Conservation (phyloP, 23 red algal species). For the Rhodosorus marinus region DNA sequence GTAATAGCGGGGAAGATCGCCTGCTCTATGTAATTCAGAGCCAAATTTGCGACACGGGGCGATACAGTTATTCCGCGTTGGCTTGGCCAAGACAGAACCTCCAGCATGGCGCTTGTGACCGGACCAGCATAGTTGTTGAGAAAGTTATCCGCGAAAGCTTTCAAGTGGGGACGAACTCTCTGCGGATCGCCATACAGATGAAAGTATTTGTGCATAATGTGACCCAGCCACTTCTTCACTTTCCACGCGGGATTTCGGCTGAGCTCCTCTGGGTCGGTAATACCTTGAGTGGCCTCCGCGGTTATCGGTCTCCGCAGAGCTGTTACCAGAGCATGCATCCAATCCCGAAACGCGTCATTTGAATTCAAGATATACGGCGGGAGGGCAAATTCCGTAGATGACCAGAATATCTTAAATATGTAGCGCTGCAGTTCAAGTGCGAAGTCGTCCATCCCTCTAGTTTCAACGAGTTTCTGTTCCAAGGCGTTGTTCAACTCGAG, state of each 20-base stretch:
- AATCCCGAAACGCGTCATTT: constrained; percentile 6
- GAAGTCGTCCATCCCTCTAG: constrained; percentile 3
- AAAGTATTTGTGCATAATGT: background rate
- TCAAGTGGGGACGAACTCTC: background rate
- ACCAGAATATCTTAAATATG: constrained; percentile 39
- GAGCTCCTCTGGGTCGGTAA: background rate
- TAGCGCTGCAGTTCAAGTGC: constrained; percentile 4
- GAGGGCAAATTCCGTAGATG: constrained; percentile 1
- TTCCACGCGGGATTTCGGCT: constrained; percentile 5
- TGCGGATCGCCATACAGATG: constrained; percentile 5
- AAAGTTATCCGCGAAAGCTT: background rate
- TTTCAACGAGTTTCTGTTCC: constrained; percentile 1
- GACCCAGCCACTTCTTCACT: constrained; percentile 9
- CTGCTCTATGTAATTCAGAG: constrained; percentile 46
- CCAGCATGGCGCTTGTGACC: background rate
- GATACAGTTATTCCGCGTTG: background rate
- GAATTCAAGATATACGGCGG: constrained; percentile 5
- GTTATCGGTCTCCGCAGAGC: background rate
- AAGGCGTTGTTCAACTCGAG: constrained; percentile 4
- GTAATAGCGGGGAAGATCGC: constrained; percentile 21
- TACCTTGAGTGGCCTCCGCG: background rate
- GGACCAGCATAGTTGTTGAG: background rate
- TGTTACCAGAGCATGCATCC: constrained; percentile 7
- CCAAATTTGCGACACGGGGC: constrained; percentile 47
- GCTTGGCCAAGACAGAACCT: constrained; percentile 3